Conservation (phyloP, 768 basidiomycete genomes). For the Russula sp. region DNA sequence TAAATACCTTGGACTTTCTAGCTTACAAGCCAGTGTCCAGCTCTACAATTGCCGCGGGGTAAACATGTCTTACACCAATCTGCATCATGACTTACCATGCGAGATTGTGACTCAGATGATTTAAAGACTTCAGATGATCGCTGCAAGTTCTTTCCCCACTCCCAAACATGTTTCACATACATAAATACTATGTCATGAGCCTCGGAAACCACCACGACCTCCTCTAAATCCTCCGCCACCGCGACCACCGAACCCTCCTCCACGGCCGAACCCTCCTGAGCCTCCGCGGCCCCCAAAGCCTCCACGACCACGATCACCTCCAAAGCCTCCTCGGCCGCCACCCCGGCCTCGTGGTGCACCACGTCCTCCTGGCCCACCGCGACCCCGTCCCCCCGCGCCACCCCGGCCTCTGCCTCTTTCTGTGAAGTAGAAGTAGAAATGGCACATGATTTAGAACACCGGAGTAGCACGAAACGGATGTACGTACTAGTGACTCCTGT, state of each 20-base stretch:
- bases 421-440: slow-evolving; percentile 38
- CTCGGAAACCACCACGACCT: slow-evolving; percentile 48
- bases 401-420: slow-evolving; percentile 40
- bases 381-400: slow-evolving; percentile 33
- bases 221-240: slow-evolving; percentile 42
- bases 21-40: background rate
- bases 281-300: slow-evolving; percentile 41
- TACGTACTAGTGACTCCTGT: slow-evolving; percentile 40
- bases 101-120: slow-evolving; percentile 28
- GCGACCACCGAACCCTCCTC: slow-evolving; percentile 47
- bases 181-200: slow-evolving; percentile 38
- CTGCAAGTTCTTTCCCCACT: background rate
- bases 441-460: slow-evolving; percentile 30
- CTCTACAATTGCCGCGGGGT: background rate
- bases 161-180: slow-evolving; percentile 12
- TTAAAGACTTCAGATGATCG: slow-evolving; percentile 33
- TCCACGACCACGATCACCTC: slow-evolving; percentile 45
- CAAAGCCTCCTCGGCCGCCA: slow-evolving; percentile 45
- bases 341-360: slow-evolving; percentile 33
- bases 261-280: slow-evolving; percentile 37
- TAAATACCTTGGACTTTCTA: background rate
- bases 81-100: background rate
- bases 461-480: slow-evolving; percentile 15
- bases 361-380: slow-evolving; percentile 35
- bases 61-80: background rate